phyloP scores from a whole-genome alignment of 2,329 filamentous ascomycete species.

The Xylariales sp. region DNA sequence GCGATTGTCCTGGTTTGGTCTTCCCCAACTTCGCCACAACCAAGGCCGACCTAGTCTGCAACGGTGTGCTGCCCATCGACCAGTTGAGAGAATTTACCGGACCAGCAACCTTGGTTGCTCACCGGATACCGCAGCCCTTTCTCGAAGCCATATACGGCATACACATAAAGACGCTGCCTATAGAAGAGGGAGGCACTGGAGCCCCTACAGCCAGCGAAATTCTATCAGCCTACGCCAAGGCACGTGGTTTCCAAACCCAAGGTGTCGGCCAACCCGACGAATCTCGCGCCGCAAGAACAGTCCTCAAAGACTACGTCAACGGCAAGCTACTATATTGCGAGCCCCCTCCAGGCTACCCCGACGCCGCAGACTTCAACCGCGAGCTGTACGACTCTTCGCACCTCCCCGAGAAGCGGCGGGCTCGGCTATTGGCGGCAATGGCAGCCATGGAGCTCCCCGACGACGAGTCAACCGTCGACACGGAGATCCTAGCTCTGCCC shows the following conservation, averaged over 20 bases:
- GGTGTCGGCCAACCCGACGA: slow-evolving; percentile 90
- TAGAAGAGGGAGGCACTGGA: slow-evolving; percentile 92
- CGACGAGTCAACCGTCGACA: slow-evolving; percentile 30
- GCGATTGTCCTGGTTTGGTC: slow-evolving; percentile 96
- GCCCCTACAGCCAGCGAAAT: slow-evolving; percentile 80
- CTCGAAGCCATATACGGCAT: slow-evolving; percentile 93
- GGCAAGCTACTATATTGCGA: slow-evolving; percentile 91
- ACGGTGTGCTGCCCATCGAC: slow-evolving; percentile 92
- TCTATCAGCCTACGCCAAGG: slow-evolving; percentile 78
- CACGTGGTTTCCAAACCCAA: slow-evolving; percentile 84
- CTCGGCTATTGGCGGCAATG: slow-evolving; percentile 50
- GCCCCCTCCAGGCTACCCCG: slow-evolving; percentile 71
- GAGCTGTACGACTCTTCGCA: slow-evolving; percentile 83
- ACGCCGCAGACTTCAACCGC: slow-evolving; percentile 74
- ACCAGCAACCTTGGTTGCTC: slow-evolving; percentile 75
- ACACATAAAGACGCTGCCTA: slow-evolving; percentile 71
- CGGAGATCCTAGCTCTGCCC: slow-evolving; percentile 47
- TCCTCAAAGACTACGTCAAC: slow-evolving; percentile 96
- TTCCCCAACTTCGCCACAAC: slow-evolving; percentile 97
- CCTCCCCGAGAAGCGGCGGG: slow-evolving; percentile 75
- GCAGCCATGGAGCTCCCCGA: slow-evolving; percentile 39
- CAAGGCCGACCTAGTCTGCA: slow-evolving; percentile 93
- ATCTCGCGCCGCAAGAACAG: slow-evolving; percentile 79
- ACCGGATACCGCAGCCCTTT: slow-evolving; percentile 81
- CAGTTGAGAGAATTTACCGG: slow-evolving; percentile 91